phyloP scores from a whole-genome alignment of 352 stramenopile species.

The Phytophthora sp. region DNA sequence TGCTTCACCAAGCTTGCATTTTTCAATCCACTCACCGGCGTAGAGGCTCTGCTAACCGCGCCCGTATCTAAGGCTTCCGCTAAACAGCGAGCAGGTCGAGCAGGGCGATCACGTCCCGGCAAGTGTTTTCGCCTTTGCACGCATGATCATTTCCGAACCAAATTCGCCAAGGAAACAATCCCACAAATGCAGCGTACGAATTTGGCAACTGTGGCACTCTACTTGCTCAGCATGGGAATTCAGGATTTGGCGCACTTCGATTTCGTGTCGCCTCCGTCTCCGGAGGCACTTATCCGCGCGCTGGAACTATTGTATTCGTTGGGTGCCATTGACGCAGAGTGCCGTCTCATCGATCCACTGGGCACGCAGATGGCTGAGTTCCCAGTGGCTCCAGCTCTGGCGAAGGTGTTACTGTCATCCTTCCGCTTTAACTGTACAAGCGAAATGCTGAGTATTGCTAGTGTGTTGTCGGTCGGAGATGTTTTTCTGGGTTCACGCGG shows the following conservation, averaged over 20 bases:
- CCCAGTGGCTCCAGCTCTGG: slow-evolving; percentile 93
- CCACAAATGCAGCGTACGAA: slow-evolving; percentile 89
- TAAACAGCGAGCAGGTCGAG: slow-evolving; percentile 95
- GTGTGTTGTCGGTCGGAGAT: slow-evolving; percentile 94
- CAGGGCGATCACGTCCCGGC: slow-evolving; percentile 86
- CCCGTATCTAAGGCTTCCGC: slow-evolving; percentile 96
- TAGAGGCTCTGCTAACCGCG: slow-evolving; percentile 92
- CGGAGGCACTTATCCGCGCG: slow-evolving; percentile 73
- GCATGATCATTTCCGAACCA: slow-evolving; percentile 51
- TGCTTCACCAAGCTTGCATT: slow-evolving; percentile 87
- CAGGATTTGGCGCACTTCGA: slow-evolving; percentile 86
- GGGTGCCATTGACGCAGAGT: slow-evolving; percentile 62
- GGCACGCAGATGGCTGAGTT: slow-evolving; percentile 97
- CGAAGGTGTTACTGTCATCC: slow-evolving; percentile 73
- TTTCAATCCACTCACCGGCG: slow-evolving; percentile 81
- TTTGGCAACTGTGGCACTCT: slow-evolving; percentile 66
- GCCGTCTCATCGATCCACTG: slow-evolving; percentile 75
- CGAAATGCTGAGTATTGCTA: slow-evolving; percentile 96
- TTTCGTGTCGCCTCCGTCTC: slow-evolving; percentile 78
- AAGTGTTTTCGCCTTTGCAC: slow-evolving; percentile 86
- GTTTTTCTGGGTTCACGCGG: slow-evolving; percentile 69
- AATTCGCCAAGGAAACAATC: slow-evolving; percentile 67
- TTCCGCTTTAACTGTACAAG: slow-evolving; percentile 83
- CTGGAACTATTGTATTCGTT: slow-evolving; percentile 77
- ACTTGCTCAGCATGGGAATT: slow-evolving; percentile 87